Base-by-base conservation (phyloP, 2,329 filamentous ascomycete genomes). In the Pseudophaeomoniella oleicola region DNA sequence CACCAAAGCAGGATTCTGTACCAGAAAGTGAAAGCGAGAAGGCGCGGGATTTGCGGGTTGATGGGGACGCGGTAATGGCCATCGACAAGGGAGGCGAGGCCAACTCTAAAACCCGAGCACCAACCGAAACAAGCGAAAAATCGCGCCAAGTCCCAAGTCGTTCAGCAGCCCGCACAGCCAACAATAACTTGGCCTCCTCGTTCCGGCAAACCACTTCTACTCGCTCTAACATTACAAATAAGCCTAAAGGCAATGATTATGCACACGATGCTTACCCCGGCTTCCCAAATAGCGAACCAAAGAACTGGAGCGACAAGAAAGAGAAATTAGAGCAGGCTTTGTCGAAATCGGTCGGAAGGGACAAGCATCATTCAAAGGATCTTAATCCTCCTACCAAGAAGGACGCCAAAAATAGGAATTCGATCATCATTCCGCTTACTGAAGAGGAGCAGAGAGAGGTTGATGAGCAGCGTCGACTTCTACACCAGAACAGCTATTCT, bases 1-100 rank as follows among this genome's bases (percentile, higher is more conserved):
- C 45, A n/a, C 50, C 51, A 19, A 44, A 41, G 19, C 40, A 48
- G 17, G 39, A 36, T 9, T 27, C 22, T 9, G 22, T 27, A 6
- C 22, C 6, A n/a, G 9, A 27, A 27, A 27, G 22, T n/a, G 22
- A 27, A 27, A 27, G 22, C n/a, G 22, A 27, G n/a, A 27, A 9
- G 6, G 22, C 9, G 22, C 22, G 22, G 22, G 22, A 27, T 6
- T 6, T 27, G 22, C n/a, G 22, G 22, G 22, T 27, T 6, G n/a
- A 27, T n/a, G 22, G 22, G 22, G 22, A 27, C 22, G 22, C 22
- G 22, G 22, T n/a, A 27, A n/a, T n/a, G 22, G 22, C n/a, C 22
- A 27, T n/a, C 6, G 22, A 27, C 22, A 27, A 27, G 22, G 22
- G 22, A 27, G 22, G 22, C 22, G 22, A 27, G 22, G n/a, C 22